Conservation (phyloP, 2,329 filamentous ascomycete genomes). For the Orbilia quercus region DNA sequence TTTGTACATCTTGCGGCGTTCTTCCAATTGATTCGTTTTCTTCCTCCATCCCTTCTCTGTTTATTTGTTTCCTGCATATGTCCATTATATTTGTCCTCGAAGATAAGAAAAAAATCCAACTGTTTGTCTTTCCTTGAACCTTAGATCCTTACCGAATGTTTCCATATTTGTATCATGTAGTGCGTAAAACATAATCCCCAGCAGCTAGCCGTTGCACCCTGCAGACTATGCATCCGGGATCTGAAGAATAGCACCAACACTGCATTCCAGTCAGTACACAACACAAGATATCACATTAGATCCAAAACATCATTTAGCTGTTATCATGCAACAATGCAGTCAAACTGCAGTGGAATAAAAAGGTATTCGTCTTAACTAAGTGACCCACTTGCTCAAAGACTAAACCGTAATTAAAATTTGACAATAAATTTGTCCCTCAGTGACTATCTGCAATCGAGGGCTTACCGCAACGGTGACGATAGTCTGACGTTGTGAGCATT, state of each 20-base stretch:
- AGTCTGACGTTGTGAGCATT: not conserved
- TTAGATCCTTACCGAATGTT: constrained; percentile 12
- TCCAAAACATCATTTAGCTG: no score
- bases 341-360: not conserved
- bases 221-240: no score
- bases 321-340: no score
- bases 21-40: not conserved
- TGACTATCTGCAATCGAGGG: not conserved
- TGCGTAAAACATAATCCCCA: not conserved
- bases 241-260: no score
- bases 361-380: no score
- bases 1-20: constrained; percentile 2
- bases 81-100: not conserved
- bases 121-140: constrained; percentile 16
- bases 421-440: no score
- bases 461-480: not conserved
- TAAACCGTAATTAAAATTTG: no score
- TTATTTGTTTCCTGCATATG: not conserved
- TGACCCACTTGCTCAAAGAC: no score
- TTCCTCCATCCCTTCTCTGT: not conserved
- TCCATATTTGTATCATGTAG: not conserved
- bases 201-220: no score
- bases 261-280: no score
- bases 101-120: constrained; percentile 20
- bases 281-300: no score